Conservation (phyloP, 768 basidiomycete species). For the Termitomyces sp. region DNA sequence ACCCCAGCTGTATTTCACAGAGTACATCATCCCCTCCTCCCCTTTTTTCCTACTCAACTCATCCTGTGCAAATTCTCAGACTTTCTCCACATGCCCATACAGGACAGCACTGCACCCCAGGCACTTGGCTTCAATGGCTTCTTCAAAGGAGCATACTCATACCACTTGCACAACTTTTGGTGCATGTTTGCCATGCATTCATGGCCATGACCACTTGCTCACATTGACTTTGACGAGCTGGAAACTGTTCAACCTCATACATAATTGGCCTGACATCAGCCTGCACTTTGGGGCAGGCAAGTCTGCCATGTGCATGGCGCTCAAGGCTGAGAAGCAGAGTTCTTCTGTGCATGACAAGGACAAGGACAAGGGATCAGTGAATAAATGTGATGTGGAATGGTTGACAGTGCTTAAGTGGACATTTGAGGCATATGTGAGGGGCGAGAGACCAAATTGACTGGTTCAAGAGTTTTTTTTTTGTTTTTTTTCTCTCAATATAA, state of each 20-base stretch:
- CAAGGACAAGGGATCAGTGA: conserved; percentile 19
- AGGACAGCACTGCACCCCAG: conserved; percentile 73
- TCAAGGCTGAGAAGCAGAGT: conserved; percentile 48
- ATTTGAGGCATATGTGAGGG: conserved; percentile 88
- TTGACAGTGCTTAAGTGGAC: conserved; percentile 87
- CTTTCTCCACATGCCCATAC: conserved; percentile 73
- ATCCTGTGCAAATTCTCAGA: conserved; percentile 60
- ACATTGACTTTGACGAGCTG: conserved; percentile 54
- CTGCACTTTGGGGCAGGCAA: too few relatives aligned
- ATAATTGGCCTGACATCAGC: conserved; percentile 65
- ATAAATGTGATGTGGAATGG: conserved; percentile 84
- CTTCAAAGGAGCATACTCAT: conserved; percentile 90
- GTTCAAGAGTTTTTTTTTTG: too few relatives aligned
- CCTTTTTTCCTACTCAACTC: too few relatives aligned
- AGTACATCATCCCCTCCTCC: conserved; percentile 39
- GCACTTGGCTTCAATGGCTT: conserved; percentile 87
- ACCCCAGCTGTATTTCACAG: conserved; percentile 88
- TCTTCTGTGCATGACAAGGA: conserved; percentile 8
- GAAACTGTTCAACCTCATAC: conserved; percentile 84
- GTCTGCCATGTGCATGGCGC: too few relatives aligned
- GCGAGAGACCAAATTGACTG: conserved; percentile 69
- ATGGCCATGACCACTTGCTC: too few relatives aligned
- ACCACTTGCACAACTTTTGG: conserved; percentile 95
- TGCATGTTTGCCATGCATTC: conserved; percentile 20
- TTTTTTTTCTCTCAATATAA: too few relatives aligned